Conservation (phyloP, 2,329 filamentous ascomycete genomes). For the Balansia obtecta region DNA sequence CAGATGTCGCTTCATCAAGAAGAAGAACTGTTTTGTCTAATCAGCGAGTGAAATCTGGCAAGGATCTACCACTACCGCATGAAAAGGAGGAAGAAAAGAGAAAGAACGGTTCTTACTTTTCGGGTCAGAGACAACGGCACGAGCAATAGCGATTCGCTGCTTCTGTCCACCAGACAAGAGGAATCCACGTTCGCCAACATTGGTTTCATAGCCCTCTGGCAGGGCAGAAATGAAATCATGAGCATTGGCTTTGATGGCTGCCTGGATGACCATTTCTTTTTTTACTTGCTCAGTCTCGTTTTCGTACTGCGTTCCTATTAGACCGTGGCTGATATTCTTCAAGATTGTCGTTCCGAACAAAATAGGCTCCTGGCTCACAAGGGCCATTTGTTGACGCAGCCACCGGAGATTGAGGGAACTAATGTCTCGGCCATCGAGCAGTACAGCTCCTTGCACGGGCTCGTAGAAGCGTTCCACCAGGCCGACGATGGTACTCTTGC, state of each 20-base stretch:
- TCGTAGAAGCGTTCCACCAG: constrained; percentile 91
- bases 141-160: constrained; percentile 88
- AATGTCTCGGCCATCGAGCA: constrained; percentile 74
- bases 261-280: constrained; percentile 59
- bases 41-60: background rate
- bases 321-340: constrained; percentile 78
- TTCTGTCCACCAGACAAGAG: constrained; percentile 90
- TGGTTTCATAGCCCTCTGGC: constrained; percentile 82
- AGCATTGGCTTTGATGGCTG: constrained; percentile 83
- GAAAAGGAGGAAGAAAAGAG: background rate
- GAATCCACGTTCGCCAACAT: constrained; percentile 92
- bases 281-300: constrained; percentile 52
- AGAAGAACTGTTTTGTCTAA: constrained; percentile 47
- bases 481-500: constrained; percentile 89
- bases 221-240: constrained; percentile 79
- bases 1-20: constrained; percentile 89
- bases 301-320: constrained; percentile 75
- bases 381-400: constrained; percentile 81
- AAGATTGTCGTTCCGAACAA: constrained; percentile 84
- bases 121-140: constrained; percentile 81
- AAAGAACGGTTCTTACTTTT: constrained; percentile 39
- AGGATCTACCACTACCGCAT: background rate
- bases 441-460: constrained; percentile 66
- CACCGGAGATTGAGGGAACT: constrained; percentile 73
- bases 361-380: constrained; percentile 88